A percentile compares a stretch with the other conserved stretches of the same genome.
These are phyloP conservation scores for Pseudohyphozyma bogoriensis DNA, from an alignment of 768 basidiomycete species.

Conservation along the genomic window DNA sequence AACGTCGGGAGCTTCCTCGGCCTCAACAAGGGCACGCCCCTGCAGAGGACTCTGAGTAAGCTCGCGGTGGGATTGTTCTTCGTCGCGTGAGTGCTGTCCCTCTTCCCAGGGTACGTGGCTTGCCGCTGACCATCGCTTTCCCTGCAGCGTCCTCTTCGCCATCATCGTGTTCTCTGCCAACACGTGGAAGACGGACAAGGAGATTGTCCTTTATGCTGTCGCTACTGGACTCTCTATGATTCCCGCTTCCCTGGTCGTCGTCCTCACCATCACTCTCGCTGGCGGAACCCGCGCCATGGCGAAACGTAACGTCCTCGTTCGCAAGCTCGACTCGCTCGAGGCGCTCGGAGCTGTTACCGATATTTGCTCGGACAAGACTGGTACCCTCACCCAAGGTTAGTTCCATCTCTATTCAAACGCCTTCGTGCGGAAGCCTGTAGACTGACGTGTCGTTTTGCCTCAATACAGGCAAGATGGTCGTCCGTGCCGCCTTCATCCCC, in stretches of 20 bases:
- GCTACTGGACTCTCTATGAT: conserved; percentile 28
- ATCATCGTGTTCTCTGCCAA: conserved; percentile 31
- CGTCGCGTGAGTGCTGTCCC: too few relatives aligned
- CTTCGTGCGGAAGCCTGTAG: neutral
- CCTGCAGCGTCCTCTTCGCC: conserved; percentile 27
- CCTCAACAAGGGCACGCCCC: conserved; percentile 31
- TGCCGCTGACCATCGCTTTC: too few relatives aligned
- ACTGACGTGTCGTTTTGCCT: too few relatives aligned
- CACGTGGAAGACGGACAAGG: conserved; percentile 18
- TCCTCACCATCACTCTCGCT: conserved; percentile 49
- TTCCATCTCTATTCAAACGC: neutral
- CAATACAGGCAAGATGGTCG: conserved; percentile 43
- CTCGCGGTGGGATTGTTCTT: conserved; percentile 31
- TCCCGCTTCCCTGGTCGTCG: conserved; percentile 32
- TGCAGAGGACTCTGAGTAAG: conserved; percentile 29
- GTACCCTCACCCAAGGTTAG: conserved; percentile 39
- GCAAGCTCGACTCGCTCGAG: conserved; percentile 38
- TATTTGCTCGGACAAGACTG: conserved; percentile 44
- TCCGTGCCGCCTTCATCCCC: conserved; percentile 42
- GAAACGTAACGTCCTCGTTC: conserved; percentile 42
- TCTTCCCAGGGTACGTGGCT: too few relatives aligned
- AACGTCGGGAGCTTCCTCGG: conserved; percentile 41
- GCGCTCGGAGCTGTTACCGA: conserved; percentile 41
- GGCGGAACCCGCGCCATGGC: conserved; percentile 47
- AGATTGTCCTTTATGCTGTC: conserved; percentile 32